These are phyloP conservation scores for Tilletia indica DNA, from an alignment of 1,284 basidiomycete genomes.

Conservation along the genomic window DNA sequence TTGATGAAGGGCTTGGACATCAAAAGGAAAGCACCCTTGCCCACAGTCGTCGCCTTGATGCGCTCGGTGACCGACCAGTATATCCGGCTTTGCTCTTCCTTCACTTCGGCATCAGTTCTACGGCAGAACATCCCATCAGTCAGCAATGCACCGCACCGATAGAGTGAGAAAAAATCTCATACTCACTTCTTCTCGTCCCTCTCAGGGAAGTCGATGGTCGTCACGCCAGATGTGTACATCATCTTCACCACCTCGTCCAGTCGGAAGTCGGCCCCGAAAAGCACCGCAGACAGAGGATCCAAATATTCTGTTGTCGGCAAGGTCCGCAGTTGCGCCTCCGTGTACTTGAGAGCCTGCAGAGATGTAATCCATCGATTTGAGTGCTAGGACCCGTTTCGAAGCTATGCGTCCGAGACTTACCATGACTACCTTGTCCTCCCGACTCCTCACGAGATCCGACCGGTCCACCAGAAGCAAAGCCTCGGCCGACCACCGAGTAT, in stretches of 20 bases:
- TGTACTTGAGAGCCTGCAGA: background rate
- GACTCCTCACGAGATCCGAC: background rate
- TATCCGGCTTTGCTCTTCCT: constrained; percentile 13
- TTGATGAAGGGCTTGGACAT: constrained; percentile 37
- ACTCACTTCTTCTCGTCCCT: constrained; percentile 29
- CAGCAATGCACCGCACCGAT: background rate
- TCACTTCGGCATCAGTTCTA: constrained; percentile 21
- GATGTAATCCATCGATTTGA: background rate
- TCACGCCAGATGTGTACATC: constrained; percentile 39
- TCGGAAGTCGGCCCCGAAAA: constrained; percentile 46
- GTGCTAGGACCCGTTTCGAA: background rate
- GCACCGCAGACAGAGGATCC: constrained; percentile 34
- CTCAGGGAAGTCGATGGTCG: constrained; percentile 34
- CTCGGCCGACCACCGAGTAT: background rate
- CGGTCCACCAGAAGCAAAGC: constrained; percentile 10
- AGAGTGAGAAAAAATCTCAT: no score
- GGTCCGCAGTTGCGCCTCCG: constrained; percentile 14
- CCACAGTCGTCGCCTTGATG: constrained; percentile 43
- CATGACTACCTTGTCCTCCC: constrained; percentile 12
- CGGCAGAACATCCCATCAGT: constrained; percentile 8
- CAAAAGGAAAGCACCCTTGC: constrained; percentile 50
- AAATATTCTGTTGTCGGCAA: background rate
- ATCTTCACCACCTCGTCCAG: constrained; percentile 49
- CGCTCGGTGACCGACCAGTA: constrained; percentile 33
- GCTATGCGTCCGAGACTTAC: background rate